A percentile compares a stretch with the other conserved stretches of the same genome.
These are phyloP conservation scores for Ustilago hordei DNA, from an alignment of 1,284 basidiomycete genomes.

Conservation along the genomic window DNA sequence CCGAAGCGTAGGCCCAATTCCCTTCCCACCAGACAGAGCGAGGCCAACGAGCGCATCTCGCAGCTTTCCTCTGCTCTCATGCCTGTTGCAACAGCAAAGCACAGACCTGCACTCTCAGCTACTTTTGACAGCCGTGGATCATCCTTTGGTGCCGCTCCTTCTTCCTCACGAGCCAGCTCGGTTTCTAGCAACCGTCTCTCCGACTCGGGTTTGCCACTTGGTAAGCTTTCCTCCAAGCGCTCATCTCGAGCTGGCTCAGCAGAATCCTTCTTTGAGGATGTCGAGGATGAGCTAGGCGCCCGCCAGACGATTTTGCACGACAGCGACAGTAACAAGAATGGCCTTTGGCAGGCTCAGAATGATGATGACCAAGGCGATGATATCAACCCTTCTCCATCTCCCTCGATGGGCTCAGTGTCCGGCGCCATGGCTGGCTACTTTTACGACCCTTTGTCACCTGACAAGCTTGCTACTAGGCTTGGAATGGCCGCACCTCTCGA, in stretches of 20 bases:
- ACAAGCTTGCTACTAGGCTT: slow-evolving; percentile 38
- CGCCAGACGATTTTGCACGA: slow-evolving; percentile 7
- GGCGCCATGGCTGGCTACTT: slow-evolving; percentile 62
- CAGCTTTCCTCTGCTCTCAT: slow-evolving; percentile 38
- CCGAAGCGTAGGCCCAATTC: slow-evolving; percentile 57
- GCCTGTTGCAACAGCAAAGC: slow-evolving; percentile 22
- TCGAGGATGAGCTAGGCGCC: slow-evolving; percentile 36
- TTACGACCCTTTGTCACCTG: slow-evolving; percentile 61
- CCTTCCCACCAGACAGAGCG: slow-evolving; percentile 45
- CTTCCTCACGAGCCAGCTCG: slow-evolving; percentile 25
- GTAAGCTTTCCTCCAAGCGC: slow-evolving; percentile 22
- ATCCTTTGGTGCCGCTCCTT: slow-evolving; percentile 25
- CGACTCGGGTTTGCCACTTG: slow-evolving; percentile 14
- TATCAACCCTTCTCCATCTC: slow-evolving; percentile 48
- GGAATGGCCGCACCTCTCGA: slow-evolving; percentile 26
- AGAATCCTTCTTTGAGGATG: slow-evolving; percentile 43
- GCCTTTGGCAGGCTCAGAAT: slow-evolving; percentile 11
- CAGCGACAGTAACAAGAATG: neutral
- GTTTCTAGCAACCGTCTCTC: slow-evolving; percentile 29
- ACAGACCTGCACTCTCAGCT: slow-evolving; percentile 31
- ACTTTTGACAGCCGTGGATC: slow-evolving; percentile 25
- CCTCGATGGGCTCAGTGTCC: slow-evolving; percentile 37
- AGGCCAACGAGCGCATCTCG: slow-evolving; percentile 36
- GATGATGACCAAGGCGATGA: slow-evolving; percentile 22
- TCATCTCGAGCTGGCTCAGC: slow-evolving; percentile 35